A percentile compares a stretch with the other conserved stretches of the same genome.
Conservation (phyloP, 2,329 filamentous ascomycete genomes). For the Aspergillus alliaceus region DNA sequence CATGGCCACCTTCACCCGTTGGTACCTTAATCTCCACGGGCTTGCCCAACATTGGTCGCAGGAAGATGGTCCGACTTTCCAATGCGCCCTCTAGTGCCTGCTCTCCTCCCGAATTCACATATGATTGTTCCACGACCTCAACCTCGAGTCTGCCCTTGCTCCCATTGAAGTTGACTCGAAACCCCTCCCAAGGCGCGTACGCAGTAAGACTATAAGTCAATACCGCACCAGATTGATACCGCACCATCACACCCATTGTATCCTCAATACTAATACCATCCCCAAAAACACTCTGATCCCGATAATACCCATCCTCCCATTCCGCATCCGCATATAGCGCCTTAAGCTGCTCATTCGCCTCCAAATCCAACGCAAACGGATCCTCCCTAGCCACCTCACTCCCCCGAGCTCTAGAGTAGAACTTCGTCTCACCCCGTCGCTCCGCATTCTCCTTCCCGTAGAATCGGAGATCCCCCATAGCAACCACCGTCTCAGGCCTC, state of each 20-base stretch:
- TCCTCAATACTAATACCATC: conserved; percentile 67
- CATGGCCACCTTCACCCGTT: conserved; percentile 56
- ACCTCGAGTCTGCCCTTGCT: conserved; percentile 60
- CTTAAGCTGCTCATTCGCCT: conserved; percentile 55
- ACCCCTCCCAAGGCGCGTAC: conserved; percentile 56
- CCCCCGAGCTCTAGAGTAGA: conserved; percentile 49
- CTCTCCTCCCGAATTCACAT: conserved; percentile 61
- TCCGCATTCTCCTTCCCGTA: conserved; percentile 64
- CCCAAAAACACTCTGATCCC: conserved; percentile 63
- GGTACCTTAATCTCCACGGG: conserved; percentile 56
- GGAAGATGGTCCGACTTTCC: conserved; percentile 28
- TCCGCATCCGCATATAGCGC: conserved; percentile 63
- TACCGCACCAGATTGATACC: conserved; percentile 57
- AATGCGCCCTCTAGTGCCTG: conserved; percentile 43
- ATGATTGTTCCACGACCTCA: conserved; percentile 58
- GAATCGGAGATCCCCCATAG: conserved; percentile 59
- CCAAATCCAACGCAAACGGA: conserved; percentile 60
- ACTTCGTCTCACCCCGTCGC: conserved; percentile 51
- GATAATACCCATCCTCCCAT: conserved; percentile 62
- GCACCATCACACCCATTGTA: conserved; percentile 61
- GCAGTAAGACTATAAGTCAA: conserved; percentile 57
- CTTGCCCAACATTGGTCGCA: conserved; percentile 58
- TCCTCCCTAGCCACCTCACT: conserved; percentile 54
- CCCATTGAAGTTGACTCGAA: conserved; percentile 39
- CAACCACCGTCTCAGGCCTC: conserved; percentile 57